A percentile compares a stretch with the other conserved stretches of the same genome.
These are phyloP conservation scores for Mycena sp. DNA, from an alignment of 1,284 basidiomycete genomes.

Conservation along the genomic window DNA sequence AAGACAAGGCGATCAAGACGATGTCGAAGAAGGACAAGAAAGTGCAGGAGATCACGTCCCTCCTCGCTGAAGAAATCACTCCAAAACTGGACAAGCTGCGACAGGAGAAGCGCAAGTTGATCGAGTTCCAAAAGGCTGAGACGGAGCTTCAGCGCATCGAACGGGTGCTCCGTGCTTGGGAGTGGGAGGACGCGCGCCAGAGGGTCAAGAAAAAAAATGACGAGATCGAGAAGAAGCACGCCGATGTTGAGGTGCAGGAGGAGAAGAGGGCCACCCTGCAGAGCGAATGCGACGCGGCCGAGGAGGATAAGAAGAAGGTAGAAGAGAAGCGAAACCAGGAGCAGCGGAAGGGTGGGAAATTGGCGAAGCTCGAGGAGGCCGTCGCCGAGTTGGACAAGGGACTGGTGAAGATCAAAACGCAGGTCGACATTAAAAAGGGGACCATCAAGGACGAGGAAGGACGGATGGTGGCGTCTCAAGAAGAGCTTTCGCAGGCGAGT, in stretches of 20 bases:
- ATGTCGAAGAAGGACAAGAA: constrained; percentile 99
- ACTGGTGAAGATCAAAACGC: constrained; percentile 88
- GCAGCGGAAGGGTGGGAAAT: constrained; percentile 81
- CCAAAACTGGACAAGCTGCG: constrained; percentile 95
- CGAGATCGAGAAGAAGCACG: constrained; percentile 68
- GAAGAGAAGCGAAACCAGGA: constrained; percentile 70
- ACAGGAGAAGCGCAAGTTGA: constrained; percentile 89
- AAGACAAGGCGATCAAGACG: constrained; percentile 96
- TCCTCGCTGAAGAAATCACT: constrained; percentile 91
- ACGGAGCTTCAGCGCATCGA: constrained; percentile 92
- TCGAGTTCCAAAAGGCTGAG: constrained; percentile 92
- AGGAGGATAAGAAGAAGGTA: constrained; percentile 78
- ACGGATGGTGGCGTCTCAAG: constrained; percentile 64
- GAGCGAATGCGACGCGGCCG: constrained; percentile 72
- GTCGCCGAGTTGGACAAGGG: constrained; percentile 85
- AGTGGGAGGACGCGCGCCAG: constrained; percentile 77
- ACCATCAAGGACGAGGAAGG: constrained; percentile 86
- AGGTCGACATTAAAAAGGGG: constrained; percentile 85
- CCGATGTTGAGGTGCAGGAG: constrained; percentile 57
- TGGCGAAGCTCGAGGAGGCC: constrained; percentile 82
- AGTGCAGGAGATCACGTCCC: constrained; percentile 87
- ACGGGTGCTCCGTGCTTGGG: constrained; percentile 87
- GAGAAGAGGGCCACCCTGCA: constrained; percentile 62
- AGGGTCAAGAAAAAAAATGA: constrained; percentile 57
- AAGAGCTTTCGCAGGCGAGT: constrained; percentile 70